Percentiles rank a stretch among this genome's conserved stretches.
These are phyloP conservation scores for Diospyros kaki DNA, from an alignment of 148 eudicot genomes.

Conservation along the genomic window DNA sequence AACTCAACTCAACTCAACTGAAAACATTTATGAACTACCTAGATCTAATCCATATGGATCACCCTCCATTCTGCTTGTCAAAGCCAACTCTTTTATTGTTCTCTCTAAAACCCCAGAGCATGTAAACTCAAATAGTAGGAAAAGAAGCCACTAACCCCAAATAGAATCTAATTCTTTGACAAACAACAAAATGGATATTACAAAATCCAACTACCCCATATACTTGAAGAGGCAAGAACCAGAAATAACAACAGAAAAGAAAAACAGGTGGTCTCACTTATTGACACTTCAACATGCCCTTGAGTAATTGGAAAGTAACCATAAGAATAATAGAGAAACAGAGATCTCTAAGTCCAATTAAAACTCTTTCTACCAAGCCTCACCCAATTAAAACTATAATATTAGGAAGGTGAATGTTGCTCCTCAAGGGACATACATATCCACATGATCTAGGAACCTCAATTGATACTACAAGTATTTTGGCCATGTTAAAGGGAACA, in stretches of 20 bases:
- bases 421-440: slow-evolving; percentile 2
- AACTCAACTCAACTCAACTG: no score
- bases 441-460: not conserved
- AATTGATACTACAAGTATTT: not conserved
- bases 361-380: no score
- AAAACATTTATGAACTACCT: no score
- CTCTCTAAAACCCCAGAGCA: no score
- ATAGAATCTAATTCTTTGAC: not conserved
- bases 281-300: not conserved
- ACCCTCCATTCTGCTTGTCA: no score
- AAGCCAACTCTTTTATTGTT: no score
- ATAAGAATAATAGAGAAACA: not conserved
- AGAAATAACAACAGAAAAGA: not conserved
- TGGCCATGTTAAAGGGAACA: not conserved
- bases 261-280: not conserved
- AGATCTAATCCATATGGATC: no score
- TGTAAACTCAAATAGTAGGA: not conserved
- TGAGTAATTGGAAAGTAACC: not conserved
- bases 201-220: not conserved
- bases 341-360: not conserved
- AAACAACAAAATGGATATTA: not conserved
- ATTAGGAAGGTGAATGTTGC: not conserved
- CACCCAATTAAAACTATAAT: no score
- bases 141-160: not conserved
- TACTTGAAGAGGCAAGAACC: not conserved